Evolutionary conservation across 2,329 filamentous ascomycete genomes (phyloP), one percentile per base, ranked within the genome.

Genomic region (Phaeosphaeria sp.): DNA sequence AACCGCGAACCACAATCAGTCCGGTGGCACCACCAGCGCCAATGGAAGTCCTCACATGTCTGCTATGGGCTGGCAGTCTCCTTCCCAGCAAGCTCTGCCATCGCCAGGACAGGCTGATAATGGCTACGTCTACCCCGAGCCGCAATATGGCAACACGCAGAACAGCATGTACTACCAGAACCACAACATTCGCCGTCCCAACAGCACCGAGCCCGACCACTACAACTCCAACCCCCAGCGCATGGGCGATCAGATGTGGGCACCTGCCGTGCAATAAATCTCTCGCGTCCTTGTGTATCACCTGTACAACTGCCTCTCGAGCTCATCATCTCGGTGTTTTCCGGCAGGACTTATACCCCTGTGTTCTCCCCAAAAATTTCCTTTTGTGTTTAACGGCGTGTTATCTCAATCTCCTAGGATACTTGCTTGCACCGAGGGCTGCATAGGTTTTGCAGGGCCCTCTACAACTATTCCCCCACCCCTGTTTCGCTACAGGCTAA

Each of bases 1-100:
- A 23, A 93, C 87, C 75, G 85, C 92, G 60, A 92, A 94, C 74
- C 89, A 91, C 58, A 88, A 90, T 63, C 89, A 90, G 67, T 83
- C 87, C 2, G 87, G 85, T 1, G 72, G 73, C 30, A 69, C 67
- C 33, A 68, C 60, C 58, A 96, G 91, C 73, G 89, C 86, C n/a
- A 87, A 83, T 55, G 90, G 91, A 52, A 97, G 93, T 76, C 93
- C 94, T 50, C 93, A 97, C 77, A 92, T 97, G 87, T 79, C 81
- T 60, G 88, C 85, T 59, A 85, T 92, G 61, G 90, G 91, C 54
- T 97, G 94, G 93, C 90, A 92, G 65, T 96, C 93, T 4, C 93
- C 93, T 3, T 87, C 89, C 1, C 90, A 93, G 65, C 86, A 87
- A 63, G 85, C 85, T 30, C 87, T 92, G 64, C 87, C 90, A 10